phyloP scores from a whole-genome alignment of 495 filamentous ascomycete species.

The Penicillium lagena region DNA sequence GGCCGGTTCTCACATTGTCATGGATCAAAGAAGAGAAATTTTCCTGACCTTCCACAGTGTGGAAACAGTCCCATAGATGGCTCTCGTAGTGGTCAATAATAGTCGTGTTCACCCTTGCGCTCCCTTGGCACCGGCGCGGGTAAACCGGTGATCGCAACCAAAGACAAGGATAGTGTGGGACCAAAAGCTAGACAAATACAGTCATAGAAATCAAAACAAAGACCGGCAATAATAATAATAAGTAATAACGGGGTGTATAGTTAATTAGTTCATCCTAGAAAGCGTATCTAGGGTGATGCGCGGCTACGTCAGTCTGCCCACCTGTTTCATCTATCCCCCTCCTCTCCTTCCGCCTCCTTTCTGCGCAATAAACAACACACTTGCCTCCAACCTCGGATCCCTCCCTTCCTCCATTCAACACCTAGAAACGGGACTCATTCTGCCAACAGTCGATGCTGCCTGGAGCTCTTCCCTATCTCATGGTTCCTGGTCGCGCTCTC shows the following conservation, averaged over 20 bases:
- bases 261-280: not conserved
- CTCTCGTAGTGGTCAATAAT: too few species aligned
- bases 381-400: slow-evolving; percentile 5
- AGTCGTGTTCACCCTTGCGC: too few species aligned
- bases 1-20: too few species aligned
- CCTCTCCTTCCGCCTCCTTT: slow-evolving; percentile 8
- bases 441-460: slow-evolving; percentile 20
- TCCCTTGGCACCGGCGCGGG: too few species aligned
- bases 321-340: slow-evolving; percentile 16
- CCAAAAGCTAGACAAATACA: too few species aligned
- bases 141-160: too few species aligned
- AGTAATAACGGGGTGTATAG: too few species aligned
- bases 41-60: too few species aligned
- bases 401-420: not conserved
- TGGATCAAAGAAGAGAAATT: too few species aligned
- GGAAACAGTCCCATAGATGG: too few species aligned
- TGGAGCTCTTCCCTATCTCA: slow-evolving; percentile 16
- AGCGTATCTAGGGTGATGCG: slow-evolving; percentile 12
- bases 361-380: slow-evolving; percentile 10
- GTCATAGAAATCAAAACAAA: not conserved
- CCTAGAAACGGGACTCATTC: not conserved
- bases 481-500: slow-evolving; percentile 32
- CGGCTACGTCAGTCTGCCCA: slow-evolving; percentile 20
- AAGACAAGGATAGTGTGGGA: too few species aligned
- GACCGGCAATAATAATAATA: too few species aligned